Percentiles rank a stretch among this genome's conserved stretches.
Evolutionary conservation across 768 basidiomycete species (phyloP).

Genomic region (Auriscalpium orientale): DNA sequence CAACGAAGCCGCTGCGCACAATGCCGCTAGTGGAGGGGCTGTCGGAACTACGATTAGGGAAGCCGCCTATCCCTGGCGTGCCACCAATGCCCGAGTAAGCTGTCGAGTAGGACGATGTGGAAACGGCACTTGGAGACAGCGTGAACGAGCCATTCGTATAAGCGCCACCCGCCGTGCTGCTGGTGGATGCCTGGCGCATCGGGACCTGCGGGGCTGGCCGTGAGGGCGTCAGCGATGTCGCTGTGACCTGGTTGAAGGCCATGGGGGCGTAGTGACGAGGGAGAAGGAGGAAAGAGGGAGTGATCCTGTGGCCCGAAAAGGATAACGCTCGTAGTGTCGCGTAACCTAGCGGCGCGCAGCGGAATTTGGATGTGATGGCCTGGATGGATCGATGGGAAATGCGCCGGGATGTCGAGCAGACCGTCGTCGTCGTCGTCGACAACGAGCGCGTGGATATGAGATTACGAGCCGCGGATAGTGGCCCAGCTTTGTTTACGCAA

Average conservation of each 20-base stretch:
- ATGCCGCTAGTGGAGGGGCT: constrained; percentile 33
- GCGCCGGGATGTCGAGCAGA: too few species aligned
- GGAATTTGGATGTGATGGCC: too few species aligned
- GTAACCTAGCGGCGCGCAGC: too few species aligned
- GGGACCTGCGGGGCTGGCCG: constrained; percentile 74
- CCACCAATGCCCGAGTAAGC: constrained; percentile 81
- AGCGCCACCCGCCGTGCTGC: constrained; percentile 35
- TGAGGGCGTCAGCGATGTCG: constrained; percentile 64
- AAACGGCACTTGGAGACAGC: constrained; percentile 36
- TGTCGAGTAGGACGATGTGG: constrained; percentile 52
- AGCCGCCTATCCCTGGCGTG: constrained; percentile 78
- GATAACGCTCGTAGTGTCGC: too few species aligned
- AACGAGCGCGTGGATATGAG: too few species aligned
- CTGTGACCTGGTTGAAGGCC: constrained; percentile 42
- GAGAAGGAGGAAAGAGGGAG: neutral
- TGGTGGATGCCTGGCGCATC: constrained; percentile 37
- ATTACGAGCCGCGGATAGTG: too few species aligned
- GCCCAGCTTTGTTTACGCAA: too few species aligned
- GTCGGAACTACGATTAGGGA: constrained; percentile 52
- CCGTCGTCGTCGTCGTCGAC: too few species aligned
- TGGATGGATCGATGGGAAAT: too few species aligned
- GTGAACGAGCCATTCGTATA: constrained; percentile 56
- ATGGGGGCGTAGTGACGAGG: constrained; percentile 21
- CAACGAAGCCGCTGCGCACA: constrained; percentile 66
- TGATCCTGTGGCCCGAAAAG: neutral